These are phyloP conservation scores for Aspergillus versicolor DNA, from an alignment of 2,329 filamentous ascomycete species.

Conservation along the genomic window DNA sequence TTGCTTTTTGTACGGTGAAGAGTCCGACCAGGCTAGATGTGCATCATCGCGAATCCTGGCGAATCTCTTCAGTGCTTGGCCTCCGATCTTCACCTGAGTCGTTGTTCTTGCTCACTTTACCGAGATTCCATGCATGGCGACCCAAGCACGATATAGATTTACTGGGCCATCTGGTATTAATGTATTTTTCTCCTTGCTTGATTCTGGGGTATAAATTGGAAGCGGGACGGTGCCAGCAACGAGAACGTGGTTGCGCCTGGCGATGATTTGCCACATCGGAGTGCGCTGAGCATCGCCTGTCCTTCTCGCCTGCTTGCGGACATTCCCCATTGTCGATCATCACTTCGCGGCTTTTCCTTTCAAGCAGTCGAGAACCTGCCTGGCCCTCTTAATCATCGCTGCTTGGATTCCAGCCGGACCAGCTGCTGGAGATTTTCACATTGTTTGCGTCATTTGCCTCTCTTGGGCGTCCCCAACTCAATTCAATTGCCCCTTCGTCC, in stretches of 20 bases:
- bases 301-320: neutral
- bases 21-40: neutral
- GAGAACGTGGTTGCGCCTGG: neutral
- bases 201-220: neutral
- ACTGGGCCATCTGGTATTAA: neutral
- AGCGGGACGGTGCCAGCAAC: neutral
- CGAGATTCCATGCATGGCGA: neutral
- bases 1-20: neutral
- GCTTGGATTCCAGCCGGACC: neutral
- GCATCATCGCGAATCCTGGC: neutral
- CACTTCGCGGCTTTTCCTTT: neutral
- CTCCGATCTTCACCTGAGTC: neutral
- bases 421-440: slow-evolving; percentile 11
- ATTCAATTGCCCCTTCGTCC: slow-evolving; percentile 4
- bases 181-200: neutral
- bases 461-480: slow-evolving; percentile 1
- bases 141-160: neutral
- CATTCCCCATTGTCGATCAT: slow-evolving; percentile 1
- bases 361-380: neutral
- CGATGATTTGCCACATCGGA: slow-evolving; percentile 1
- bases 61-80: neutral
- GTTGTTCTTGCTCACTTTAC: neutral
- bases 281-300: neutral
- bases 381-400: neutral
- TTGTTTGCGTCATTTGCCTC: slow-evolving; percentile 23